Percentiles rank a stretch among this genome's conserved stretches.
phyloP scores from a whole-genome alignment of 78 protist genomes.

The Dictyostelium firmibasis region DNA sequence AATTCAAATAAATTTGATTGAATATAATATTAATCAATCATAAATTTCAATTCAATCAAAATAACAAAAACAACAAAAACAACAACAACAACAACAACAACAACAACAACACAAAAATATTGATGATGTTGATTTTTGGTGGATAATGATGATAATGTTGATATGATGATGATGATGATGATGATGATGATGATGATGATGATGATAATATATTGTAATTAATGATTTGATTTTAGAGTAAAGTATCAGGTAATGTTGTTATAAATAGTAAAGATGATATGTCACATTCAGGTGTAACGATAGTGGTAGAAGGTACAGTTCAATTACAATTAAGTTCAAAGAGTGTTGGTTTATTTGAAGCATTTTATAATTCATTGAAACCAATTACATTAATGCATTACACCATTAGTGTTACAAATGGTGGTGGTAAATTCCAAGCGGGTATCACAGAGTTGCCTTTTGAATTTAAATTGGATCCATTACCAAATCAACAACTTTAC shows the following conservation, averaged over 20 bases:
- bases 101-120: no score
- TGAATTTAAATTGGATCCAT: conserved; percentile 86
- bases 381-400: conserved; percentile 79
- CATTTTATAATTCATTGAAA: conserved; percentile 86
- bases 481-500: conserved; percentile 64
- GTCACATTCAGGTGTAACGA: conserved; percentile 66
- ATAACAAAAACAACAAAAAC: no score
- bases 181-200: not conserved
- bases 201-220: not conserved
- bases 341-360: conserved; percentile 89
- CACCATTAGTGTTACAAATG: conserved; percentile 41
- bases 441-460: conserved; percentile 94
- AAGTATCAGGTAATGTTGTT: conserved; percentile 73
- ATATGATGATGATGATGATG: not conserved
- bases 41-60: no score
- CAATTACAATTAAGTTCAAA: conserved; percentile 84
- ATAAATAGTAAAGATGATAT: conserved; percentile 54
- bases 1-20: not conserved
- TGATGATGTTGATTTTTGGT: no score
- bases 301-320: conserved; percentile 75
- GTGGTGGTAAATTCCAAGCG: conserved; percentile 85
- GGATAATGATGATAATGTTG: no score
- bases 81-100: no score
- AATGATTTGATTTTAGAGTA: conserved; percentile 5
- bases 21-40: no score